Evolutionary conservation across 2,329 filamentous ascomycete genomes (phyloP).

Genomic region (Calonectria multiphialidica): DNA sequence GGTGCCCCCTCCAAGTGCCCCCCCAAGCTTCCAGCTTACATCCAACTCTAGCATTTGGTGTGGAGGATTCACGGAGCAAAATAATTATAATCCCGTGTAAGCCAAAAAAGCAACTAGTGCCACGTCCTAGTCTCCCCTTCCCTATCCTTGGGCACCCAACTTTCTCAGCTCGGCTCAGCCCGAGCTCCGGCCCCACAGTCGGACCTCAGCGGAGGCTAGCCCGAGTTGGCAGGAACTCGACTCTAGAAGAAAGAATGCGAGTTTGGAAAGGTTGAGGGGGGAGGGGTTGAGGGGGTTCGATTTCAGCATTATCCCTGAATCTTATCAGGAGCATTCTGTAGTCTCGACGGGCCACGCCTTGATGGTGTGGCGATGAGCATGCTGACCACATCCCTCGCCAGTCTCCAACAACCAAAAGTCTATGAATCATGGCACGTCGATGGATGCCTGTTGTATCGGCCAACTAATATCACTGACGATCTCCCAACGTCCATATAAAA

Average conservation of each 20-base stretch:
- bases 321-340: neutral
- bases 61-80: neutral
- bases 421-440: neutral
- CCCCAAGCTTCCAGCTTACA: neutral
- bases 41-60: neutral
- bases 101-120: neutral
- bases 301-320: neutral
- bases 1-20: no score
- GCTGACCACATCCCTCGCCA: neutral
- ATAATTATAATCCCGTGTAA: neutral
- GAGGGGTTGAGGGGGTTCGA: neutral
- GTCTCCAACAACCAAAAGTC: neutral
- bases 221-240: neutral
- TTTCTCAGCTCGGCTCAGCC: neutral
- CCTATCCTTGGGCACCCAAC: neutral
- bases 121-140: neutral
- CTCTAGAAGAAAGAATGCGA: neutral
- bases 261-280: neutral
- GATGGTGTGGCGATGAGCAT: neutral
- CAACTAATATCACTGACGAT: neutral
- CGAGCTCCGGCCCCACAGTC: neutral
- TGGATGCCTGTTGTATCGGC: no score
- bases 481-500: neutral
- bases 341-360: no score
- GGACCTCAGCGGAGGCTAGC: constrained; percentile 3